Base-by-base conservation (phyloP, 2,329 filamentous ascomycete genomes). In the Paraphaeosphaeria sporulosa region DNA sequence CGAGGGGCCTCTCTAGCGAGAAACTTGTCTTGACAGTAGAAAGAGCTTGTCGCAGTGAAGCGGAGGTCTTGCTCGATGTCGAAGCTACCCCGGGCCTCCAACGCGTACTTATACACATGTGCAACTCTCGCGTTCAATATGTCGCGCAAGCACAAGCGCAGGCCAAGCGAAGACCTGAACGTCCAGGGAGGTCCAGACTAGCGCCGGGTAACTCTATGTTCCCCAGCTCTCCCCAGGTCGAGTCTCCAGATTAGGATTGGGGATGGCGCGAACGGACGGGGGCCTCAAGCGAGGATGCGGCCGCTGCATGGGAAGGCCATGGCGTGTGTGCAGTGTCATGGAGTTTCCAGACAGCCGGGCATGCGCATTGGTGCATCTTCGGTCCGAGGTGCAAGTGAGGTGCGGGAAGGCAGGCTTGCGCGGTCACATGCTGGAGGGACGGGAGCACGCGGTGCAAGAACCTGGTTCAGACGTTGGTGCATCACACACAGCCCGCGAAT, bases 131-230 rank as follows among this genome's bases (percentile, higher is more conserved):
- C 30, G 53, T 57, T 50, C 67, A 23, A 38, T 44, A 54, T 32
- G 51, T 54, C 38, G 51, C 51, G 38, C 51, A 54, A n/a, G 38
- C 44, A 27, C 36, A n/a, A 38, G 36, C 36, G 5, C 13, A 38
- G 17, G 36, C 69, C 65, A 68, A 69, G 66, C 34, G 57, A 49
- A 46, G 51, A 63, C 64, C 63, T 66, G 25, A 27, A 27, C 3
- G 6, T 6, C 25, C 25, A 27, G 25, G n/a, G 63, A 64, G 65
- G 62, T 58, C 57, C 61, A 57, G 60, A 66, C 63, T 68, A 62
- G 65, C 68, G 71, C 69, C 65, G 66, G 64, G 68, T 68, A 49
- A 32, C 30, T 30, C 21, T 15, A 23, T 25, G 15, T 52, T 47
- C 49, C 54, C 49, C 53, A 56, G 32, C 7, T 27, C 19, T 49